These are phyloP conservation scores for Kalmusia sp. DNA, from an alignment of 2,329 filamentous ascomycete species.

Conservation along the genomic window DNA sequence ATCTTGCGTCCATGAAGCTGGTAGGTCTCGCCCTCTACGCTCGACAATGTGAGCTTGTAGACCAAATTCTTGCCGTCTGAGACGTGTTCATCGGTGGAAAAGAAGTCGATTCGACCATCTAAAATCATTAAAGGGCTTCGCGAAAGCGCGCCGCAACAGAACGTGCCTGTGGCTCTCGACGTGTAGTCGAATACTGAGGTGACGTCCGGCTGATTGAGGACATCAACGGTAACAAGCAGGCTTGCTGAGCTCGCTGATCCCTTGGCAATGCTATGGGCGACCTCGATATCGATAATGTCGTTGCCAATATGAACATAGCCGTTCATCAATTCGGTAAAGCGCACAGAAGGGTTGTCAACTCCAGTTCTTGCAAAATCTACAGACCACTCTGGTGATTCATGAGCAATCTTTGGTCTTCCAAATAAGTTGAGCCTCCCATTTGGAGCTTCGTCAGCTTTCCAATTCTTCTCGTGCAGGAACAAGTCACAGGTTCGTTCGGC, in stretches of 20 bases:
- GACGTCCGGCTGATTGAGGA: constrained; percentile 51
- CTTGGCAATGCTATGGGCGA: constrained; percentile 29
- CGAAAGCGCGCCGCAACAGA: too few relatives aligned
- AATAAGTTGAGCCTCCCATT: too few relatives aligned
- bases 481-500: constrained; percentile 68
- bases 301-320: constrained; percentile 61
- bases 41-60: constrained; percentile 68
- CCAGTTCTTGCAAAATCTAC: too few relatives aligned
- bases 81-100: constrained; percentile 59
- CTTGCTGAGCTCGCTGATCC: constrained; percentile 12
- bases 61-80: constrained; percentile 66
- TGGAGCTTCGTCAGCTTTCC: constrained; percentile 48
- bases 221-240: constrained; percentile 27
- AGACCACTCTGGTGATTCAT: too few relatives aligned
- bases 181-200: constrained; percentile 56
- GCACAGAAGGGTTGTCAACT: background rate
- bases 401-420: too few relatives aligned
- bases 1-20: constrained; percentile 70
- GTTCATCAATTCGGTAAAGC: constrained; percentile 70
- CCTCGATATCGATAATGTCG: constrained; percentile 60
- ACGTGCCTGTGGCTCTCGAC: too few relatives aligned
- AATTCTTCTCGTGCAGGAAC: constrained; percentile 42
- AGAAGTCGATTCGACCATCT: constrained; percentile 64
- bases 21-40: constrained; percentile 59
- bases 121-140: constrained; percentile 68